These are phyloP conservation scores for Filobasidium floriforme DNA, from an alignment of 768 basidiomycete species.

Conservation along the genomic window DNA sequence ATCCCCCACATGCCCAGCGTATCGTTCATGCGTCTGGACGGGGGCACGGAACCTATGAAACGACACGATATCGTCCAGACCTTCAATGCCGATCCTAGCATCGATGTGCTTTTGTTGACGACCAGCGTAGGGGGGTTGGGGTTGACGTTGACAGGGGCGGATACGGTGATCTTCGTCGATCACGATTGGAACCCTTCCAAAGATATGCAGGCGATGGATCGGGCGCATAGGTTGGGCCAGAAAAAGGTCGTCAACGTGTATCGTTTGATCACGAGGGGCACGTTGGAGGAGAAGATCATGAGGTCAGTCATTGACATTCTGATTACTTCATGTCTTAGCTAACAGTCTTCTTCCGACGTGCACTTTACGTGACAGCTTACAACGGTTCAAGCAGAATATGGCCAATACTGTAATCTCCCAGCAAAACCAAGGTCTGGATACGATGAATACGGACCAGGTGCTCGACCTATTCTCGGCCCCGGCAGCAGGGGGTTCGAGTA, in stretches of 20 bases:
- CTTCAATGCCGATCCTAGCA: constrained; percentile 94
- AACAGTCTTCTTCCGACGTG: background rate
- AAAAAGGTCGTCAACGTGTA: constrained; percentile 99
- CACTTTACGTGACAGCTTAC: constrained; percentile 58
- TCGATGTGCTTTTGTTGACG: constrained; percentile 89
- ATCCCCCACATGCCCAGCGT: constrained; percentile 85
- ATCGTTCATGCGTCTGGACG: constrained; percentile 97
- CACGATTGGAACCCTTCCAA: constrained; percentile 99
- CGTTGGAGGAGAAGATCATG: constrained; percentile 99
- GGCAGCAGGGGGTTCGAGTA: constrained; percentile 39
- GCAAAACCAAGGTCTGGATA: constrained; percentile 84
- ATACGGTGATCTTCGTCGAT: constrained; percentile 98
- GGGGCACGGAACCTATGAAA: constrained; percentile 81
- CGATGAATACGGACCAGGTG: constrained; percentile 96
- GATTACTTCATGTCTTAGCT: background rate
- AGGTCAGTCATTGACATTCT: no score
- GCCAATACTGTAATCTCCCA: constrained; percentile 94
- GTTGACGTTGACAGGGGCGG: constrained; percentile 90
- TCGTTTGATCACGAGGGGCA: constrained; percentile 91
- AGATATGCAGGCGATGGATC: constrained; percentile 98
- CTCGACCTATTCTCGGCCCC: constrained; percentile 73
- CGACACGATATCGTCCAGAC: constrained; percentile 96
- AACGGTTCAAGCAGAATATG: constrained; percentile 98
- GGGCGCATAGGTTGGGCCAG: constrained; percentile 95
- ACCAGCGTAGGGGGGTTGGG: constrained; percentile 96